Evolutionary conservation across 2,329 filamentous ascomycete genomes (phyloP), one percentile per base, ranked within the genome.

Genomic region (Lasiodiplodia sp.): DNA sequence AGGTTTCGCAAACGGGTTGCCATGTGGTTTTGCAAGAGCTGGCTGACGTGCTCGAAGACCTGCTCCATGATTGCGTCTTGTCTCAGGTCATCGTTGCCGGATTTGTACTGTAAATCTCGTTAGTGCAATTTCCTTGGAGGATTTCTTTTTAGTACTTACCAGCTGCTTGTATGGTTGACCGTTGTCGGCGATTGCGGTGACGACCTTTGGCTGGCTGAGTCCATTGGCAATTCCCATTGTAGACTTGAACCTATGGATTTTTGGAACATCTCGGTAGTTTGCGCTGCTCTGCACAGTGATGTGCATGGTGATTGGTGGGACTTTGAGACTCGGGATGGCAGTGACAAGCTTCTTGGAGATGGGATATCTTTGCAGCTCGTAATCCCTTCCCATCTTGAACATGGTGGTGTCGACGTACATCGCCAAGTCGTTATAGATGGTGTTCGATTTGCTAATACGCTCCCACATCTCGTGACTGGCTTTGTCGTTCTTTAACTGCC

Each of bases 31-130:
- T 92, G 92, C 31, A 99, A 84, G 25, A 99, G 87, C 64, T 92
- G 92, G 69, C 94, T 98, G 25, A 97, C 96, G 80, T 97, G 94
- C 69, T 94, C 93, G 78, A 99, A 99, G 1, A 99, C 96, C 80
- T 99, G 96, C 80, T 99, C 96, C 96, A 99, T 99, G 84, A 90
- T 99, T 55, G 95, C 93, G 76, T 99, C 96, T 82, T 99, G 96
- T 10, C 96, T 92, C 14, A 99, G 86, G 77, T 99, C 95, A 78
- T 99, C 96, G 76, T 95, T 95, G 21, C 96, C 94, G 71, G 94
- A 94, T 84, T 99, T 99, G 77, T 97, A 90, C 85, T 89, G 71
- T 11, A 28, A 18, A 69, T 62, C 62, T 62, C 25, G 47, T 68
- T 68, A 68, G 67, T 23, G 11, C 34, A n/a, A 16, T 34, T 51